A percentile compares a stretch with the other conserved stretches of the same genome.
phyloP scores from a whole-genome alignment of 106 monocot species.

The Dendrobium catenatum region DNA sequence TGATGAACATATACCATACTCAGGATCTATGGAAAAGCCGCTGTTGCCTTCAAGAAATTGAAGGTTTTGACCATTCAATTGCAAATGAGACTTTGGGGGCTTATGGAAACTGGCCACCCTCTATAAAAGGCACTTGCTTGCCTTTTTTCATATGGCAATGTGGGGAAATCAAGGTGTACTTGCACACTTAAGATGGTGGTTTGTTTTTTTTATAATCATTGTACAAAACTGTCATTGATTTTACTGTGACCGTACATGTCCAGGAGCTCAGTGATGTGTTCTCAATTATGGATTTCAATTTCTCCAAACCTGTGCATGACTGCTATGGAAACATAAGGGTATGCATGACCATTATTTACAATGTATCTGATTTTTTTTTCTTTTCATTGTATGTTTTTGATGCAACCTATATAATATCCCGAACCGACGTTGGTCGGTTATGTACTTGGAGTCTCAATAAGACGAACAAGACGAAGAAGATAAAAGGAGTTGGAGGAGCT shows the following conservation, averaged over 20 bases:
- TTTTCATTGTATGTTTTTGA: neutral
- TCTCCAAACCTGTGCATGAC: slow-evolving; percentile 49
- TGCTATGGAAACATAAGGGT: slow-evolving; percentile 74
- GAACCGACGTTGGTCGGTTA: too few species aligned
- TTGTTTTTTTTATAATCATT: neutral
- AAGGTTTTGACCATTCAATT: slow-evolving; percentile 84
- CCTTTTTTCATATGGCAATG: slow-evolving; percentile 94
- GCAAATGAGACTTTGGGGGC: slow-evolving; percentile 82
- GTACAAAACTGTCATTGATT: neutral
- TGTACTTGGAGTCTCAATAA: too few species aligned
- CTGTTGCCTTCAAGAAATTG: slow-evolving; percentile 46
- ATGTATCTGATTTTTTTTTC: neutral
- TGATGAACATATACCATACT: slow-evolving; percentile 1
- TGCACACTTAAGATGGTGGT: neutral
- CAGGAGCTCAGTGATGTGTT: slow-evolving; percentile 75
- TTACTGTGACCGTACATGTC: neutral
- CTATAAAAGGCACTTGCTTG: slow-evolving; percentile 52
- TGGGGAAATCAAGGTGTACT: slow-evolving; percentile 63
- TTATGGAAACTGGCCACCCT: slow-evolving; percentile 53
- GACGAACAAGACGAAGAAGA: too few species aligned
- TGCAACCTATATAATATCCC: neutral
- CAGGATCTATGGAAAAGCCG: slow-evolving; percentile 94
- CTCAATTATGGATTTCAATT: slow-evolving; percentile 77
- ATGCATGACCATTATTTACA: neutral
- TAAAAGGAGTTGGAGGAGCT: too few species aligned